Evolutionary conservation across 768 basidiomycete species (phyloP).

Genomic region (Tricholoma bakamatsutake): DNA sequence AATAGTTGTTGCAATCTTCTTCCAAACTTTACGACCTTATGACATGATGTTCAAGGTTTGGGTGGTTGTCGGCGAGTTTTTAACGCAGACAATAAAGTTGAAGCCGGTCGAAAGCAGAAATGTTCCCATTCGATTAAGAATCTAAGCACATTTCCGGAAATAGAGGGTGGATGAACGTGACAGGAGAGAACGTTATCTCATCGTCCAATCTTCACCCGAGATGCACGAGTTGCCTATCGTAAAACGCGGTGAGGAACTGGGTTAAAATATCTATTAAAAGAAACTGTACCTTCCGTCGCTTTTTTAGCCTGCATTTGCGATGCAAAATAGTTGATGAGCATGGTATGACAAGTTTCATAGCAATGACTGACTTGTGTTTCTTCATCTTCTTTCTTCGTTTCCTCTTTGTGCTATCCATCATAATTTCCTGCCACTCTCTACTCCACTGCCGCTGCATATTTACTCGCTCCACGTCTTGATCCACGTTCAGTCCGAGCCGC

Average conservation of each 20-base stretch:
- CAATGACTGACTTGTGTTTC: conserved; percentile 80
- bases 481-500: conserved; percentile 54
- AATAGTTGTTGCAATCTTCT: neutral
- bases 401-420: conserved; percentile 78
- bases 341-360: conserved; percentile 3
- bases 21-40: neutral
- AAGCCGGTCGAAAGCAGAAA: neutral
- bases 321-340: conserved; percentile 1
- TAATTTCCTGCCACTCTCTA: conserved; percentile 56
- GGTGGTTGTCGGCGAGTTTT: neutral
- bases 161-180: neutral
- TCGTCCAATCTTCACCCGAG: conserved; percentile 29
- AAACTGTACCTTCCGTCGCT: conserved; percentile 73
- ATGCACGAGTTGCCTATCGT: conserved; percentile 39
- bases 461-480: conserved; percentile 43
- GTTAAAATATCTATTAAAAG: neutral
- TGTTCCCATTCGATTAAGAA: conserved; percentile 14
- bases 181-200: conserved; percentile 11
- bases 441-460: conserved; percentile 48
- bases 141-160: conserved; percentile 3
- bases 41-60: neutral
- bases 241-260: conserved; percentile 13
- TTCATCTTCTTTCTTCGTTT: conserved; percentile 93
- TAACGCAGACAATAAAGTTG: no score
- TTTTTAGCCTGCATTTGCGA: conserved; percentile 62